Conservation (phyloP, 805 yeast genomes). For the Wickerhamomyces bovis region DNA sequence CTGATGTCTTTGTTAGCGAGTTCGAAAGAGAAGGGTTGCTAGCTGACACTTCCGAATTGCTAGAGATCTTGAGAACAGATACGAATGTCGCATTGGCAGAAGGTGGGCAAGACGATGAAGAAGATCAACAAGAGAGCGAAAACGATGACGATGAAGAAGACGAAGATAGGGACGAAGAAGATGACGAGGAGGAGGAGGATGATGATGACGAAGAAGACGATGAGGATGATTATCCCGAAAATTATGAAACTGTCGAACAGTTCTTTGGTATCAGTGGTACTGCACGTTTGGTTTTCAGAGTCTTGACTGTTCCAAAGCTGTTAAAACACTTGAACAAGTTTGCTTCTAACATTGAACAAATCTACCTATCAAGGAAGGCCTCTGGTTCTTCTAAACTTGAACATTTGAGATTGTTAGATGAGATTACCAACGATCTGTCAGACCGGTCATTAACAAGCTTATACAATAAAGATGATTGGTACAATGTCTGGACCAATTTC, state of each 20-base stretch:
- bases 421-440: conserved; percentile 14
- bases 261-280: not conserved
- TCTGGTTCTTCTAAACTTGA: conserved; percentile 20
- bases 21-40: conserved; percentile 74
- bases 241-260: conserved; percentile 1
- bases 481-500: conserved; percentile 33
- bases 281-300: conserved; percentile 7
- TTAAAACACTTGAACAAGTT: conserved; percentile 10
- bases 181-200: conserved; percentile 14
- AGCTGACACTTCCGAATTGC: conserved; percentile 37
- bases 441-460: conserved; percentile 3
- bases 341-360: conserved; percentile 25
- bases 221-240: conserved; percentile 7
- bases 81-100: not conserved
- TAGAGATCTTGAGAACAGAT: conserved; percentile 21
- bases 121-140: conserved; percentile 20
- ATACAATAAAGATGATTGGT: conserved; percentile 26
- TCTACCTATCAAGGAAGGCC: conserved; percentile 23
- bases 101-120: conserved; percentile 23
- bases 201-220: conserved; percentile 21
- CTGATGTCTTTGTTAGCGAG: conserved; percentile 36
- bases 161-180: conserved; percentile 15
- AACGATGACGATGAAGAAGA: conserved; percentile 15
- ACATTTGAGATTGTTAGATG: conserved; percentile 26
- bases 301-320: conserved; percentile 1